These are phyloP conservation scores for Sporothrix humicola DNA, from an alignment of 2,329 filamentous ascomycete genomes.

Conservation along the genomic window DNA sequence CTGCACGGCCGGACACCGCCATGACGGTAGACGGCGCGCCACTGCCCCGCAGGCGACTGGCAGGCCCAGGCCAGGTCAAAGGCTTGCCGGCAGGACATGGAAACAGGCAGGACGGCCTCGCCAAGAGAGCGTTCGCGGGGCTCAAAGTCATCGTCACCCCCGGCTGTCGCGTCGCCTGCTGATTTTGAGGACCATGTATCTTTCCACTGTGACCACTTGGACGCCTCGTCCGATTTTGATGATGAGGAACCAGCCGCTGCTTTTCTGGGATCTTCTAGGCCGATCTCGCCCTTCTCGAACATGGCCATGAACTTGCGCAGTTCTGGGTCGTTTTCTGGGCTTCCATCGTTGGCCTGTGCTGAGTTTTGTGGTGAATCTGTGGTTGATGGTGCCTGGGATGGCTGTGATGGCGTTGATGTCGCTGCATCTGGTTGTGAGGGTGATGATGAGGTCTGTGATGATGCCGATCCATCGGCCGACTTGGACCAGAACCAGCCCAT, in stretches of 20 bases:
- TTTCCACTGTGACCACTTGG: constrained; percentile 19
- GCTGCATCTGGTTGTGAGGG: constrained; percentile 26
- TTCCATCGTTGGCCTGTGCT: not conserved
- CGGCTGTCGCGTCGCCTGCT: constrained; percentile 36
- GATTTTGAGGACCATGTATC: constrained; percentile 43
- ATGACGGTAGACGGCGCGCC: constrained; percentile 87
- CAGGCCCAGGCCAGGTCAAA: constrained; percentile 97
- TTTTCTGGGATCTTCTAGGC: constrained; percentile 35
- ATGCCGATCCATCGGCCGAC: constrained; percentile 39
- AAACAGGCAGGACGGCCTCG: constrained; percentile 75
- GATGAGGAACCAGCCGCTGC: constrained; percentile 22
- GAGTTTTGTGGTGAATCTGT: not conserved
- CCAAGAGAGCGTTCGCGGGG: constrained; percentile 51
- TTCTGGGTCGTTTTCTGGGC: constrained; percentile 47
- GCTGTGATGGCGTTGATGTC: constrained; percentile 14
- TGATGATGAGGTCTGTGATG: constrained; percentile 36
- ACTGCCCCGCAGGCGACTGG: constrained; percentile 88
- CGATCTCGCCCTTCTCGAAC: constrained; percentile 47
- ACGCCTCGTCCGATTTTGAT: not conserved
- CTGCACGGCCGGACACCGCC: constrained; percentile 77
- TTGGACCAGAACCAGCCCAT: constrained; percentile 69
- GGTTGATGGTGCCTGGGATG: constrained; percentile 15
- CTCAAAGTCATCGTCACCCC: constrained; percentile 31
- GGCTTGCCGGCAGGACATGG: constrained; percentile 85
- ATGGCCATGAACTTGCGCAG: constrained; percentile 61